phyloP scores from a whole-genome alignment of 345 rosid genomes.

The Turnera subulata region DNA sequence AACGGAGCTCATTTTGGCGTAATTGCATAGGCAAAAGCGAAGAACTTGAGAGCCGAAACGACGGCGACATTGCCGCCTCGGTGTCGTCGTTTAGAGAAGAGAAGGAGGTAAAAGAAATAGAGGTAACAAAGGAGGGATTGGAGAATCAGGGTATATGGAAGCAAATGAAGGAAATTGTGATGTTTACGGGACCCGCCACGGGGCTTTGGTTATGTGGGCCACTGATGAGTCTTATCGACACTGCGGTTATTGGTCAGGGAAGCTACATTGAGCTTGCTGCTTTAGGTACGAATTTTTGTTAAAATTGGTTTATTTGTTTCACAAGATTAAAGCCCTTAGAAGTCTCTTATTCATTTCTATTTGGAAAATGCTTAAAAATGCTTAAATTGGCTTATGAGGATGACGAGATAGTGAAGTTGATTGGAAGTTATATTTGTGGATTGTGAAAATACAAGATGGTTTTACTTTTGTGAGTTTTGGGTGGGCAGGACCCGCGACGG shows the following conservation, averaged over 20 bases:
- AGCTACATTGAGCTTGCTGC: constrained; percentile 93
- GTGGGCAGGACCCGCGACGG: constrained; percentile 51
- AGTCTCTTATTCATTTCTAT: too few relatives aligned
- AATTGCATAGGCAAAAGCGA: neutral
- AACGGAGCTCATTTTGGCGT: neutral
- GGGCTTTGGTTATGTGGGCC: constrained; percentile 92
- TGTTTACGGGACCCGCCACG: constrained; percentile 86
- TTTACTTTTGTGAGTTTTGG: constrained; percentile 1
- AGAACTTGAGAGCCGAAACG: neutral
- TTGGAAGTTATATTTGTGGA: neutral
- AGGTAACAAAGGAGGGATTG: constrained; percentile 32
- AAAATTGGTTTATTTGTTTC: neutral
- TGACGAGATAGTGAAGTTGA: neutral
- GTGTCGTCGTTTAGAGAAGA: constrained; percentile 4
- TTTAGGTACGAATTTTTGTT: constrained; percentile 47
- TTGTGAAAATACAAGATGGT: neutral
- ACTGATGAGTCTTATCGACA: constrained; percentile 91
- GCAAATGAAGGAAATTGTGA: constrained; percentile 76
- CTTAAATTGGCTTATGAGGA: too few relatives aligned
- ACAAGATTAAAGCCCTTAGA: too few relatives aligned
- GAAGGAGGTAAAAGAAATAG: constrained; percentile 14
- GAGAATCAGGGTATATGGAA: constrained; percentile 64
- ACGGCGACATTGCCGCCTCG: constrained; percentile 6
- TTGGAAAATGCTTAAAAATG: too few relatives aligned
- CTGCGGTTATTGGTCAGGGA: constrained; percentile 86